Percentiles rank a stretch among this genome's conserved stretches.
Conservation (phyloP, 2,329 filamentous ascomycete genomes). For the Leptodontidium sp. region DNA sequence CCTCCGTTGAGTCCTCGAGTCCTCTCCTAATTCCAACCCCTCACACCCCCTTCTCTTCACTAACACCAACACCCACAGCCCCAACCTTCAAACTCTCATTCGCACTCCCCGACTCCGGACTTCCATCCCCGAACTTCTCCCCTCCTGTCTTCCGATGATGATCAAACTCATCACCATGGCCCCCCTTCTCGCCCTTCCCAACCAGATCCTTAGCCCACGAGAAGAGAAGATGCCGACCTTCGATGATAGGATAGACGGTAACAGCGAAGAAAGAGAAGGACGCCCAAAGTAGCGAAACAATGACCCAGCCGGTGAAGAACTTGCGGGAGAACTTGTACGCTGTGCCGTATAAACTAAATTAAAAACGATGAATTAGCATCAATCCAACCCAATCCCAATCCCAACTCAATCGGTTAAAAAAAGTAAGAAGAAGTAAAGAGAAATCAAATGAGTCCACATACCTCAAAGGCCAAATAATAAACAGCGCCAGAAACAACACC, state of each 20-base stretch:
- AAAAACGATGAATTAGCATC: no score
- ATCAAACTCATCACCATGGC: conserved; percentile 24
- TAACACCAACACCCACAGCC: neutral
- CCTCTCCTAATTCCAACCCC: neutral
- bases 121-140: neutral
- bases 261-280: conserved; percentile 26
- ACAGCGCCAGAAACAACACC: conserved; percentile 27
- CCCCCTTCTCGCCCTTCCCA: conserved; percentile 11
- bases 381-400: no score
- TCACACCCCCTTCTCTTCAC: neutral
- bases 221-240: conserved; percentile 20
- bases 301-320: conserved; percentile 26
- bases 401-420: neutral
- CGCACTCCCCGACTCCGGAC: conserved; percentile 1
- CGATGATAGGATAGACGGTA: conserved; percentile 23
- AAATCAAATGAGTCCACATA: conserved; percentile 1
- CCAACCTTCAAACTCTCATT: conserved; percentile 5
- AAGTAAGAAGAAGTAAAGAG: neutral
- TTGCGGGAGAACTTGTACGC: conserved; percentile 24
- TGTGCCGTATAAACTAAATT: conserved; percentile 16
- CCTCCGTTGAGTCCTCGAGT: neutral
- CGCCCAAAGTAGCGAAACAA: conserved; percentile 24
- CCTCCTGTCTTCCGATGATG: conserved; percentile 13
- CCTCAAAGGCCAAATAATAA: conserved; percentile 27
- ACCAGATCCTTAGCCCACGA: conserved; percentile 21